Base-by-base conservation (phyloP, 1,139 yeast genomes). In the Pichia terricola region DNA sequence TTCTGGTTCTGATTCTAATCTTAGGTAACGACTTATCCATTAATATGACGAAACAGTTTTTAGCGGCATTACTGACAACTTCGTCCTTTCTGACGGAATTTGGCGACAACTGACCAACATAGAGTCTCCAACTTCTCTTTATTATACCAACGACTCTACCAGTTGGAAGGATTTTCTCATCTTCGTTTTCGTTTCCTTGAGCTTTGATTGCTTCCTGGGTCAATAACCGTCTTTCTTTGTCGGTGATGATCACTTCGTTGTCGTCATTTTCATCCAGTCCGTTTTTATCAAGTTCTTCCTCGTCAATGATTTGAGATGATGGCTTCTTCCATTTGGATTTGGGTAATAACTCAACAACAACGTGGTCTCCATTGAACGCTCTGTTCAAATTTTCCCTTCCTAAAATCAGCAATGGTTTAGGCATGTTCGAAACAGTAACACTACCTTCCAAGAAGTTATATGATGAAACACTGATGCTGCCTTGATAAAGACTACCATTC, bases 101-200 rank as follows among this genome's bases (percentile, higher is more conserved):
- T 38, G 94, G 84, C 4, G 94, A 84, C 50, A 94, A 75, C 62
- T 89, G 97, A 22, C 98, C 98, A 41, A 91, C 98, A 58, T 89
- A 94, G 54, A 82, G 81, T 62, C 98, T 76, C 98, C 98, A 94
- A 47, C 94, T 86, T 62, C 99, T 77, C 65, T 88, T 82, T 41
- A 81, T 70, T 33, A 94, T 74, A 35, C 95, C 95, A 27, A 94
- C 97, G 42, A 94, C 82, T 54, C 78, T 77, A 3, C 95, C 98
- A 0, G 98, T 89, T 28, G 97, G 97, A 56, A 83, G 89, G 37
- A 83, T 65, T 52, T 73, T 75, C 3, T 67, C 66, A 3, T 66
- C 66, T 3, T 65, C 66, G 7, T 11, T 22, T 1, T 63, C 50
- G 8, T 62, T 53, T 35, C 73, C 77, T 56, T 79, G 87, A 3